Evolutionary conservation across 768 basidiomycete genomes (phyloP), one percentile per base, ranked within the genome.

Genomic region (Astraeus odoratus): DNA sequence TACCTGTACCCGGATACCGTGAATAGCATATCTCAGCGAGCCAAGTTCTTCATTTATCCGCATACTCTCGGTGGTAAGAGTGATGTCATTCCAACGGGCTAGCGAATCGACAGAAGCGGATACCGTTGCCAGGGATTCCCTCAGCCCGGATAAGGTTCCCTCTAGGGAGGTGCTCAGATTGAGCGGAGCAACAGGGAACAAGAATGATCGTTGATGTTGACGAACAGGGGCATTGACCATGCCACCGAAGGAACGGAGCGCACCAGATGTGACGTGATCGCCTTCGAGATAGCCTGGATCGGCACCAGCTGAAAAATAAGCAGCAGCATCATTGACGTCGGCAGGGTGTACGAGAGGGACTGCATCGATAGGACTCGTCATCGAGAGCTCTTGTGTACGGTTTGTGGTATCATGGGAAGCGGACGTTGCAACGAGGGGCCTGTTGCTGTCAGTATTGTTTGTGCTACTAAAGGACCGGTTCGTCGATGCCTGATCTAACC

Each of bases 1-100:
- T 45, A 86, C 81, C 76, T 89, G 87, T 73, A 90, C 83, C 44
- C 87, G 72, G 37, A 91, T 60, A 2, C 86, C 87, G 51, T 89
- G 83, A 34, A 89, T 69, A 41, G 73, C 78, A 19, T 75, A 82
- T 41, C 82, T 73, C 39, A 91, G 55, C 18, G 80, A 77, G 53
- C 78, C 76, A 25, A 86, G 70, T 58, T 91, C 87, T 52, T 91
- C 87, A 35, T 77, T 80, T 48, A 83, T 64, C 49, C 86, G 69
- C 57, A 85, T 70, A 37, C 76, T 76, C 61, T 91, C 87, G 51
- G 86, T 83, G 18, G 77, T 72, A 42, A 84, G 62, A 31, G 78
- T 76, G 52, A 87, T 77, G 38, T 86, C 83, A 42, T 73, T 77
- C 19, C 80, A 68, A 38, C 82, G 69, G 15, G 74, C 78, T 8